Conservation (phyloP, 768 basidiomycete species). For the Leccinum broughii region DNA sequence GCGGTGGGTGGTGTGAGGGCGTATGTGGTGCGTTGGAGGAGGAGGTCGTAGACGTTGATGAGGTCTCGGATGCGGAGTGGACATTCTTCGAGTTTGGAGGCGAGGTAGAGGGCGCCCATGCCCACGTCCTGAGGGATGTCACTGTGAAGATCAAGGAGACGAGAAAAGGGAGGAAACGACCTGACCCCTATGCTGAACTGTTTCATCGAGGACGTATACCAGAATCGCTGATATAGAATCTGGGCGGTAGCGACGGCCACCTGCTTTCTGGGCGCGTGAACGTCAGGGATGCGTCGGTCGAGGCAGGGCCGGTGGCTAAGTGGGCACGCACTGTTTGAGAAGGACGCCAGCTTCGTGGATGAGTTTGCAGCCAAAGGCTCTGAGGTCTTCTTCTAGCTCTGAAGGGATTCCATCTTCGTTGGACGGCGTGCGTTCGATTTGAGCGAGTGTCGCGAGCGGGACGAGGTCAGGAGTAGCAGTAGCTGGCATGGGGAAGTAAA, state of each 20-base stretch:
- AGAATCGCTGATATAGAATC: constrained; percentile 95
- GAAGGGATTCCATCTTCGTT: constrained; percentile 75
- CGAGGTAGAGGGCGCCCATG: constrained; percentile 86
- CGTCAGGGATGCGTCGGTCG: constrained; percentile 2
- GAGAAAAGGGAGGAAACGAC: constrained; percentile 15
- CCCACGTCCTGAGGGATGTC: constrained; percentile 64
- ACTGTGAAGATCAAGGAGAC: constrained; percentile 3
- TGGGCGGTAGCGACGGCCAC: constrained; percentile 97
- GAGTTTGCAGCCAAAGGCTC: constrained; percentile 89
- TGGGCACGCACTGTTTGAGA: constrained; percentile 72
- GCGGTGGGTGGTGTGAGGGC: constrained; percentile 30
- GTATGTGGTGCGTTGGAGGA: constrained; percentile 74
- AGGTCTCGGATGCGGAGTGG: constrained; percentile 90
- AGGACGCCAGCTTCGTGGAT: constrained; percentile 94
- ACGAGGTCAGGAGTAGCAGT: constrained; percentile 50
- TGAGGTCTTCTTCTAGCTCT: constrained; percentile 83
- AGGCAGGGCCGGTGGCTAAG: neutral
- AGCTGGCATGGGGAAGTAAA: constrained; percentile 38
- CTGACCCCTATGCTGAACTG: constrained; percentile 91
- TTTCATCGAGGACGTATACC: constrained; percentile 93
- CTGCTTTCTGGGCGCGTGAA: constrained; percentile 65
- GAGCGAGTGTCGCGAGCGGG: constrained; percentile 79
- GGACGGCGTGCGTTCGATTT: constrained; percentile 81
- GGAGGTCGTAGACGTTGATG: constrained; percentile 90
- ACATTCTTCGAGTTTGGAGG: constrained; percentile 92